Evolutionary conservation across 768 basidiomycete species (phyloP).

Genomic region (Auriscalpium microsporum): DNA sequence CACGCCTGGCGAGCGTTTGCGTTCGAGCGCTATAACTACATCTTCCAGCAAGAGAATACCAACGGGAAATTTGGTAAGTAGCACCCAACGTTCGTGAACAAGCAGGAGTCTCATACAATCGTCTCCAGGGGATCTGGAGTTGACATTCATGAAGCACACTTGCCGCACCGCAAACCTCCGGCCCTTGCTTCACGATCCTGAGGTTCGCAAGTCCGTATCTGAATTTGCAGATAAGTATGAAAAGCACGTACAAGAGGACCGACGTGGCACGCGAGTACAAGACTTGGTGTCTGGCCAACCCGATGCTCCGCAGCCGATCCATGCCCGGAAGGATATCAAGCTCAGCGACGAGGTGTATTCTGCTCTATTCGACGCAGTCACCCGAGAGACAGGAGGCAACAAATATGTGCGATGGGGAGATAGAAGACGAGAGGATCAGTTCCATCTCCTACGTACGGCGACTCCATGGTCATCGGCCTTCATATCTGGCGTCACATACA

Average conservation of each 20-base stretch:
- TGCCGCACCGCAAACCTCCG: neutral
- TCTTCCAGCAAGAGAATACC: conserved; percentile 22
- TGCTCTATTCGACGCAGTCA: neutral
- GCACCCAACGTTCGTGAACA: neutral
- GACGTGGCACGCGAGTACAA: neutral
- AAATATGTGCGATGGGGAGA: neutral
- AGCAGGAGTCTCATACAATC: neutral
- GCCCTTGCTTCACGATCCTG: neutral
- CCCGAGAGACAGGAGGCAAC: neutral
- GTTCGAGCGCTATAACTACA: conserved; percentile 27
- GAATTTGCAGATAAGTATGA: neutral
- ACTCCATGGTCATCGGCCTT: neutral
- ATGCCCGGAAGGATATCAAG: neutral
- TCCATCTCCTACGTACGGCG: neutral
- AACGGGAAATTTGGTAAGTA: conserved; percentile 27
- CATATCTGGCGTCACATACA: neutral
- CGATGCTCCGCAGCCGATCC: too few relatives aligned
- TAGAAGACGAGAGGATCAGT: neutral
- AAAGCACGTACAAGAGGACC: neutral
- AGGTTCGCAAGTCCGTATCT: neutral
- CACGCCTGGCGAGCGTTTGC: conserved; percentile 30
- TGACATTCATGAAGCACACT: conserved; percentile 9
- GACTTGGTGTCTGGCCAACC: too few relatives aligned
- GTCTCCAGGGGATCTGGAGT: conserved; percentile 22
- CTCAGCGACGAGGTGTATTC: neutral